Percentiles rank a stretch among this genome's conserved stretches.
These are phyloP conservation scores for Lagenaria siceraria DNA, from an alignment of 306 rosid genomes.

Conservation along the genomic window DNA sequence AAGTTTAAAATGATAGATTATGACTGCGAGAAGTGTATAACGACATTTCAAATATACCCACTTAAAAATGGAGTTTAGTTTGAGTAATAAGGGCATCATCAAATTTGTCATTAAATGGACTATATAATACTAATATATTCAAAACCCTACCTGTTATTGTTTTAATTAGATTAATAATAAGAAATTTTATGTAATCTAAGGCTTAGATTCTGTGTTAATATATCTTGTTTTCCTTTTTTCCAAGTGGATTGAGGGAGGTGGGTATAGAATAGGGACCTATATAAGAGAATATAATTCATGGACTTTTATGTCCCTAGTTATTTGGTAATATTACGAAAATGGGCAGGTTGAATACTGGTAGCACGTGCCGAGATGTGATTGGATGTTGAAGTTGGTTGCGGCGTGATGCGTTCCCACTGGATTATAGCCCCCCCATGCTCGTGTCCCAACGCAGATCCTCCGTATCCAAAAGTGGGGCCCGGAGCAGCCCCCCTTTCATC, in stretches of 20 bases:
- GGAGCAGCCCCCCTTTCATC: neutral
- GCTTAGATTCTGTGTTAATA: neutral
- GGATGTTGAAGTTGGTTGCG: neutral
- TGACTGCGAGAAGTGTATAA: no score
- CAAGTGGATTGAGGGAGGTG: neutral
- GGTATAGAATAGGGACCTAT: neutral
- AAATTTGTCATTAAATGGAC: neutral
- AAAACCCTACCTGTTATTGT: neutral
- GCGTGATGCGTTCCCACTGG: slow-evolving; percentile 42
- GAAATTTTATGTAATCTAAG: neutral
- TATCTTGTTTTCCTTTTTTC: neutral
- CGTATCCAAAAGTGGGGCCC: slow-evolving; percentile 61
- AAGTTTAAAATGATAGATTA: no score
- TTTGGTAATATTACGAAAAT: neutral
- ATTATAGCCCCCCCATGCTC: slow-evolving; percentile 12
- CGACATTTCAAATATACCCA: neutral
- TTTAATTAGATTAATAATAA: neutral
- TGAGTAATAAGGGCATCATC: neutral
- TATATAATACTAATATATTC: neutral
- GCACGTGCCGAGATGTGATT: neutral
- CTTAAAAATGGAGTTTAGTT: neutral
- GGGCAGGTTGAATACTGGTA: neutral
- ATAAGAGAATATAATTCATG: no score
- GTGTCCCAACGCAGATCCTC: slow-evolving; percentile 73
- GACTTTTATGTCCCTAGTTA: neutral